Conservation (phyloP, 352 stramenopile genomes). For the Phytophthora pinifolia region DNA sequence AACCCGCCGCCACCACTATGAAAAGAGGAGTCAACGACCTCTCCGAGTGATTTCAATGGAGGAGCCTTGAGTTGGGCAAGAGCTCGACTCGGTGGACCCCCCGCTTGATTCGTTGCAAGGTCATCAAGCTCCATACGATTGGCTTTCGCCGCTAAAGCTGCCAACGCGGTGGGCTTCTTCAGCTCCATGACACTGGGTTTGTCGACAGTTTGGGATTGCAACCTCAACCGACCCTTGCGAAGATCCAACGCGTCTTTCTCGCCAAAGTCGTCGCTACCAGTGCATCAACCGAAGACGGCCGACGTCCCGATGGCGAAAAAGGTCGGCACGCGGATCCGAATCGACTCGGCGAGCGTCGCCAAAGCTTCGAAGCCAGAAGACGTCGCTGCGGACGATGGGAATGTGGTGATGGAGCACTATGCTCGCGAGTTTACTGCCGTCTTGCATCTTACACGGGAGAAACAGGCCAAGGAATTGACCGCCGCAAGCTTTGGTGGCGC, state of each 20-base stretch:
- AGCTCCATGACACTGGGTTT: background rate
- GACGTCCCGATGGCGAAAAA: slow-evolving; percentile 14
- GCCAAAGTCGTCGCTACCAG: background rate
- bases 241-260: slow-evolving; percentile 9
- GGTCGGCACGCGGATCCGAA: slow-evolving; percentile 8
- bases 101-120: slow-evolving; percentile 1
- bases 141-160: slow-evolving; percentile 17
- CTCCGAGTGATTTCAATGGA: background rate
- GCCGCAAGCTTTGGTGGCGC: slow-evolving; percentile 6
- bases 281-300: background rate
- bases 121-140: slow-evolving; percentile 7
- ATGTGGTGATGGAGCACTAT: slow-evolving; percentile 54
- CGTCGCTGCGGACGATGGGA: background rate
- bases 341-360: slow-evolving; percentile 2
- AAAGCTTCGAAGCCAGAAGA: slow-evolving; percentile 8
- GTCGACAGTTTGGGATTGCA: background rate
- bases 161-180: slow-evolving; percentile 17
- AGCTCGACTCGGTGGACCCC: background rate
- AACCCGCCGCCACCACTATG: background rate
- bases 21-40: background rate
- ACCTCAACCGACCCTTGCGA: slow-evolving; percentile 14
- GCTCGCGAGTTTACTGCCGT: slow-evolving; percentile 46
- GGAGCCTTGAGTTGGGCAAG: slow-evolving; percentile 18
- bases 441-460: slow-evolving; percentile 41
- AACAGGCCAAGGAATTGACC: slow-evolving; percentile 16